These are phyloP conservation scores for Murraya paniculata DNA, from an alignment of 345 rosid genomes.

Conservation along the genomic window DNA sequence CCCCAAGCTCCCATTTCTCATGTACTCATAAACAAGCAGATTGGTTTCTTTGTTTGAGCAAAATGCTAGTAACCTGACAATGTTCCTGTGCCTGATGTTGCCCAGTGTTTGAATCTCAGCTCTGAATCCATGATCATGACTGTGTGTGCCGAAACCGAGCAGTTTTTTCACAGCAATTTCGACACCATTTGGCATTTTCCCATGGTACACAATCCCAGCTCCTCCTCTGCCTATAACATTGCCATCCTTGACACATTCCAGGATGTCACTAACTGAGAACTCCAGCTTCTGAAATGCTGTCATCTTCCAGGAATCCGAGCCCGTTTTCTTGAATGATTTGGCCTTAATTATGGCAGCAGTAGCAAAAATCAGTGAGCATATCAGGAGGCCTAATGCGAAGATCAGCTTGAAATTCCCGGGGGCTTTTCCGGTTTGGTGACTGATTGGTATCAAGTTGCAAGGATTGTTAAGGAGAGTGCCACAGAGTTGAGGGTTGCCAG, in stretches of 20 bases:
- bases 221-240: conserved; percentile 73
- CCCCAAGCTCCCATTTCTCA: conserved; percentile 70
- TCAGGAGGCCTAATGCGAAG: conserved; percentile 50
- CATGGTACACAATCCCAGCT: conserved; percentile 67
- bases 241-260: conserved; percentile 62
- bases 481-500: conserved; percentile 60
- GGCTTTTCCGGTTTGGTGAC: conserved; percentile 27
- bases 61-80: conserved; percentile 61
- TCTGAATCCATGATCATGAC: conserved; percentile 56
- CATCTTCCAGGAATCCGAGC: conserved; percentile 48
- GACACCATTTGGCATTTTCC: conserved; percentile 51
- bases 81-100: conserved; percentile 65
- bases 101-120: conserved; percentile 71
- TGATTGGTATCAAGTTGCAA: conserved; percentile 33
- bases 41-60: conserved; percentile 63
- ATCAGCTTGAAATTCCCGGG: conserved; percentile 43
- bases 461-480: conserved; percentile 41
- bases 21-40: conserved; percentile 64
- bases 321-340: conserved; percentile 34
- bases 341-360: conserved; percentile 47
- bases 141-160: conserved; percentile 38
- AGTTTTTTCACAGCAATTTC: conserved; percentile 69
- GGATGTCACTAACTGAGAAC: conserved; percentile 42
- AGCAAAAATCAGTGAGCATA: conserved; percentile 46
- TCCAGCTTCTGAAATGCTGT: conserved; percentile 66